A percentile compares a stretch with the other conserved stretches of the same genome.
These are phyloP conservation scores for Saururus chinensis DNA, from an alignment of 164 flowering plant genomes.

Conservation along the genomic window DNA sequence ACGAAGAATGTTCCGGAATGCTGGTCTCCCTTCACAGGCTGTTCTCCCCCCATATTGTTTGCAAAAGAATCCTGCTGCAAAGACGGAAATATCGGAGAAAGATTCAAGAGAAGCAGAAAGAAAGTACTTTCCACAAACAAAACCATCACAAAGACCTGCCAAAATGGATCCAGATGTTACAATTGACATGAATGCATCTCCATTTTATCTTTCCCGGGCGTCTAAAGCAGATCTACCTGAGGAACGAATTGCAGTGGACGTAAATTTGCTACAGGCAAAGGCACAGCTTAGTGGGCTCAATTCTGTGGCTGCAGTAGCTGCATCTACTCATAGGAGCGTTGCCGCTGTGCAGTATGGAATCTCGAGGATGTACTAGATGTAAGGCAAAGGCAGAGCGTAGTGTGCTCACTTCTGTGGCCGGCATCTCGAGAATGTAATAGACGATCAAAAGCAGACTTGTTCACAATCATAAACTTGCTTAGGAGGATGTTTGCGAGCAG, in stretches of 20 bases:
- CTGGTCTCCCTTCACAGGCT: slow-evolving; percentile 34
- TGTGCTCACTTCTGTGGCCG: too few species aligned
- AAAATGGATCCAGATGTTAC: slow-evolving; percentile 56
- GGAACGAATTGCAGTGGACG: slow-evolving; percentile 34
- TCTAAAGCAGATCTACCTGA: slow-evolving; percentile 28
- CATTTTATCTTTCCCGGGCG: slow-evolving; percentile 39
- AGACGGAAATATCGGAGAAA: slow-evolving; percentile 23
- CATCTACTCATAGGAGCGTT: slow-evolving; percentile 49
- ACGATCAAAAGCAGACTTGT: neutral
- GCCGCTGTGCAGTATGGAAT: slow-evolving; percentile 60
- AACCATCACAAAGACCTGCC: slow-evolving; percentile 32
- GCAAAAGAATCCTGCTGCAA: slow-evolving; percentile 22
- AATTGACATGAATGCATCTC: slow-evolving; percentile 49
- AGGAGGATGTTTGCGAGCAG: too few species aligned
- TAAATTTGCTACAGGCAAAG: slow-evolving; percentile 49
- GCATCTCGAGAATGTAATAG: slow-evolving; percentile 61
- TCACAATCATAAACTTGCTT: too few species aligned
- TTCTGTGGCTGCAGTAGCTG: slow-evolving; percentile 28
- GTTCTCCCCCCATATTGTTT: slow-evolving; percentile 33
- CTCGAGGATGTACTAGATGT: slow-evolving; percentile 65
- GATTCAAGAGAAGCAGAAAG: slow-evolving; percentile 18
- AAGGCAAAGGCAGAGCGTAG: too few species aligned
- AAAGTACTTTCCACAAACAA: slow-evolving; percentile 18
- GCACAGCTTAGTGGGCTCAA: slow-evolving; percentile 44
- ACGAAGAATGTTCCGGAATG: slow-evolving; percentile 32